phyloP scores from a whole-genome alignment of 129 eudicot species.

The Flaveria sonorensis region DNA sequence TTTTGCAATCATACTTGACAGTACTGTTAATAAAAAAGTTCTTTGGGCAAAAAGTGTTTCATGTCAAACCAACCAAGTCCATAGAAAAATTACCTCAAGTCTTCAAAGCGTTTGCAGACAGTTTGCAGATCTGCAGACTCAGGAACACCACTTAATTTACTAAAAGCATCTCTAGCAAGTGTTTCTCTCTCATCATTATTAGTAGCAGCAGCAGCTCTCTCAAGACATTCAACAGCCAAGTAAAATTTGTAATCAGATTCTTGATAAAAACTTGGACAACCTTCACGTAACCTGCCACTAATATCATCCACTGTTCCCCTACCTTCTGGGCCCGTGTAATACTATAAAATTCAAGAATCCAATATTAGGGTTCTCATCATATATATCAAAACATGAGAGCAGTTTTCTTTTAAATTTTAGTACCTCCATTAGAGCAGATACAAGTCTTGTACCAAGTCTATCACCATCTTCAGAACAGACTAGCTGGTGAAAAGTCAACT shows the following conservation, averaged over 20 bases:
- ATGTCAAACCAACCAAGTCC: neutral
- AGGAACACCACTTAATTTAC: slow-evolving; percentile 80
- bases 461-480: slow-evolving; percentile 97
- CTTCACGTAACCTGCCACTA: slow-evolving; percentile 81
- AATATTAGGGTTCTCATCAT: slow-evolving; percentile 31
- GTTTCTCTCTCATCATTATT: slow-evolving; percentile 70
- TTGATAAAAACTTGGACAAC: slow-evolving; percentile 96
- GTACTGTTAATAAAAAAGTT: neutral
- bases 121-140: slow-evolving; percentile 95
- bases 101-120: slow-evolving; percentile 94
- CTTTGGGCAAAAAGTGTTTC: neutral
- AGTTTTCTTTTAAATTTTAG: neutral
- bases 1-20: slow-evolving; percentile 3
- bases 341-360: slow-evolving; percentile 50
- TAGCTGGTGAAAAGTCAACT: slow-evolving; percentile 85
- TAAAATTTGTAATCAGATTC: slow-evolving; percentile 94
- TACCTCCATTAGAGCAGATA: slow-evolving; percentile 98
- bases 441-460: slow-evolving; percentile 78
- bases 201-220: slow-evolving; percentile 84
- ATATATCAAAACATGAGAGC: neutral
- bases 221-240: slow-evolving; percentile 96
- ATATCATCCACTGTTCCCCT: slow-evolving; percentile 98
- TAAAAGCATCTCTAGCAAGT: slow-evolving; percentile 92
- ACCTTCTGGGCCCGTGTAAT: slow-evolving; percentile 96
- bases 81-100: slow-evolving; percentile 55